Base-by-base conservation (phyloP, 78 protist species). In the Dictyostelium intermedium region DNA sequence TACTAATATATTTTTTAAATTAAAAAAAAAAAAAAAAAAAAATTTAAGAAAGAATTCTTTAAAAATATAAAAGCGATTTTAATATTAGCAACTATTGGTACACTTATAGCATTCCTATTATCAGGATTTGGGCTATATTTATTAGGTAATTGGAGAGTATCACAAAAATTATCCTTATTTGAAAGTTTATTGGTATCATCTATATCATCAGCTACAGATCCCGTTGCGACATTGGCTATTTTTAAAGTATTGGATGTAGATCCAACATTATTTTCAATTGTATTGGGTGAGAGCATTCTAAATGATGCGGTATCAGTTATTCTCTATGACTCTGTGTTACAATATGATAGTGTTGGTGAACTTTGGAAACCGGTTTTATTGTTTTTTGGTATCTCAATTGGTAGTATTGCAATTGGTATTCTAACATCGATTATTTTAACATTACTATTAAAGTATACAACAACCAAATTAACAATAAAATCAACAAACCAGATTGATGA, bases 261-360 rank as follows among this genome's bases (percentile, higher is more conserved):
- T 39, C 97, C 97, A 39, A 84, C 81, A 72, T 96, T 98, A 73
- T 81, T 91, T 87, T 84, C 72, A 43, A 84, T 98, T 11, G 98
- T 98, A 30, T 97, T 98, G 70, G 99, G 99, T 37, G 99, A 98
- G 69, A 80, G 95, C 61, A 97, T 98, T 14, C 61, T 98, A 43
- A 98, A 98, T 91, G 99, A 98, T 60, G 99, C 99, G 9, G 98
- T 97, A 41, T 56, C 98, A 32, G 80, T 98, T 25, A 98, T 96
- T 53, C 77, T 98, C 8, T 96, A 73, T 81, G 10, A 85, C 32
- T 16, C 97, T 27, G 93, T 87, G 2, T 39, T 56, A 18, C 30
- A n/a, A 11, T 87, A 87, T 43, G 35, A 56, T 20, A 77, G 35
- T 9, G 6, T 87, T 1, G 1, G 5, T 20, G 86, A 87, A 43